Conservation (phyloP, 2,329 filamentous ascomycete genomes). For the Septoria linicola region DNA sequence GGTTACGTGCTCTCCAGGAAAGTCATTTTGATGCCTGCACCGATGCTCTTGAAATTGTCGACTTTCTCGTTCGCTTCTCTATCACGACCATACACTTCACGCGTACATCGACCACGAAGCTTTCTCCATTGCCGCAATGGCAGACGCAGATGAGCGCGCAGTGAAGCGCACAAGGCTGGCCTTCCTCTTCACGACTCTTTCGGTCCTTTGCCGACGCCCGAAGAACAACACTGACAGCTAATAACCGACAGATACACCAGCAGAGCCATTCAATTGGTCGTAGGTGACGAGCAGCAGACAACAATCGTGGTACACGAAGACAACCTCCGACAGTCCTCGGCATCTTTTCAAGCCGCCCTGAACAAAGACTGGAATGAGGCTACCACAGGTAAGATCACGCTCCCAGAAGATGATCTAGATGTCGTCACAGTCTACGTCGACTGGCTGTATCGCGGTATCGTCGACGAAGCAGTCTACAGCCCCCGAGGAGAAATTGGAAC, state of each 20-base stretch:
- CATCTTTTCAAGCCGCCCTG: constrained; percentile 17
- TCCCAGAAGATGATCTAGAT: constrained; percentile 13
- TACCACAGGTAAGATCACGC: background rate
- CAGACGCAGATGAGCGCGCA: background rate
- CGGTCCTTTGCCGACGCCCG: too few relatives aligned
- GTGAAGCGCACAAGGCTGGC: constrained; percentile 11
- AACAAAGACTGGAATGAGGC: constrained; percentile 17
- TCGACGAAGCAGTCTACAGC: background rate
- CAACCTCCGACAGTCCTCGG: constrained; percentile 3
- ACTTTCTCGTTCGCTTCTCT: too few relatives aligned
- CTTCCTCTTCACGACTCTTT: too few relatives aligned
- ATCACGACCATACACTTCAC: too few relatives aligned
- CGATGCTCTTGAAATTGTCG: too few relatives aligned
- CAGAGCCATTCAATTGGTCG: constrained; percentile 11
- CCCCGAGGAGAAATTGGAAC: background rate
- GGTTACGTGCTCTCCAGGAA: too few relatives aligned
- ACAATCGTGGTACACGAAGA: constrained; percentile 13
- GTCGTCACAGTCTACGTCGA: constrained; percentile 15
- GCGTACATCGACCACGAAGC: too few relatives aligned
- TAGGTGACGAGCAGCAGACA: background rate
- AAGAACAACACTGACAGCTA: too few relatives aligned
- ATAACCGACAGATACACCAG: constrained; percentile 15
- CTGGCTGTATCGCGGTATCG: constrained; percentile 16
- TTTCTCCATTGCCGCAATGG: too few relatives aligned
- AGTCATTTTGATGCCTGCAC: too few relatives aligned